Base-by-base conservation (phyloP, 1,284 basidiomycete genomes). In the Mycena sp. region DNA sequence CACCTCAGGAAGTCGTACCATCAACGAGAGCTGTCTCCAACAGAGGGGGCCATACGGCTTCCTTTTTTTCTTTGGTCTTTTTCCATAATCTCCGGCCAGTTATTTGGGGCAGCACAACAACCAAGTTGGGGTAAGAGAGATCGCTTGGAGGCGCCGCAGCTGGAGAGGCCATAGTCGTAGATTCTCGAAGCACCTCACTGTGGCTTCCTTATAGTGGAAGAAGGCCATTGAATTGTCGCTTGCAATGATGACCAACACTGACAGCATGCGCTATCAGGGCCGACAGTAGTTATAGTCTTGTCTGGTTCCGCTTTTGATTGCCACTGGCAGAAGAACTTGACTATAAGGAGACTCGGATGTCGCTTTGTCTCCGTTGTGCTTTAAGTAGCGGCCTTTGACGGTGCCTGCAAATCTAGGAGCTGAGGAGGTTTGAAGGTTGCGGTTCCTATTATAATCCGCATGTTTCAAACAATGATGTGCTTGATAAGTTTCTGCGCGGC, bases 41-140 rank as follows among this genome's bases (percentile, higher is more conserved):
- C 44, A 78, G 73, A 2, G 84, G 81, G 6, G 86, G 82, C 86
- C 86, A 87, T 26, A 87, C 83, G 28, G 81, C 80, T 70, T 86
- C 85, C 59, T 79, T 82, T 63, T 75, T 74, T 67, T 81, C 81
- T 69, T 83, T 85, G 72, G 83, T 77, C 26, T 81, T 84, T 73
- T 86, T 87, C 81, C 82, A 86, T 57, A 81, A 83, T 71, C 83
- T 86, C 59, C 86, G 81, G 25, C 83, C 52, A 2, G 58, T 23
- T 37, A 58, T 52, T 7, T 45, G 23, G 28, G 10, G 14, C 7
- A 16, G 10, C 29, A 37, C 2, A 30, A 10, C 19, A 35, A 12
- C 19, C 37, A 30, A 35, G 29, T 32, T 25, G 12, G 44, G 32
- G 14, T 7, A 30, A 6, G 29, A 30, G 21, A 35, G 41, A 12